Base-by-base conservation (phyloP, 2,329 filamentous ascomycete genomes). In the Penicillium sp. region DNA sequence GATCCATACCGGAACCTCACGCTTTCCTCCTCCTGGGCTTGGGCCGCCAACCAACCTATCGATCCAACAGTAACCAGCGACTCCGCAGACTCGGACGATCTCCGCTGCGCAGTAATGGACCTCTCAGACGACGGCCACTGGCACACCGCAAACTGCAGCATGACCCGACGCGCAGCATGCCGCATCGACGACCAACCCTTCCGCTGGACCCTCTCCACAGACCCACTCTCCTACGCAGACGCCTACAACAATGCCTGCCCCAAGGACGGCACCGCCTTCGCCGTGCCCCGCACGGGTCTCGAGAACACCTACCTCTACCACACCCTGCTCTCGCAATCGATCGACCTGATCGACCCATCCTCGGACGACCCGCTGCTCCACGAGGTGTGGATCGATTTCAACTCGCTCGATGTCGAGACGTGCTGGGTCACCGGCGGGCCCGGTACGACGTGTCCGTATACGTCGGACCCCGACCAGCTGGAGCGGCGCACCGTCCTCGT, bases 351-450 rank as follows among this genome's bases (percentile, higher is more conserved):
- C 50, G 61, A 74, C 66, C 41, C 70, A 9, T 11, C 67, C 3
- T 72, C 72, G 5, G 64, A 69, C 6, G 70, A 77, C 7, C 61
- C 71, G 6, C 64, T 67, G 6, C 63, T 64, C 35, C 69, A 64
- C 6, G 77, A 80, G 8, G 71, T 88, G 6, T 89, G 84, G 80
- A 68, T 91, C 46, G 83, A 90, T 67, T 82, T 89, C 64, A 90
- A 90, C 66, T 84, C 83, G 13, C 75, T 89, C 13, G 81, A 86
- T 66, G 72, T 83, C 0, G 71, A 78, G 6, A 79, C 80, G 5
- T 91, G 88, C 73, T 91, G 88, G 88, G 83, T 88, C 3, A 75
- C 79, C 0, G 86, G 85, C 15, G 83, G 83, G 0, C 75, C 82
- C 23, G 84, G 86, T 59, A 79, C 80, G 0, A 82, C 78, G 0